phyloP scores from a whole-genome alignment of 2,329 filamentous ascomycete genomes.

The Trichoderma sp. region DNA sequence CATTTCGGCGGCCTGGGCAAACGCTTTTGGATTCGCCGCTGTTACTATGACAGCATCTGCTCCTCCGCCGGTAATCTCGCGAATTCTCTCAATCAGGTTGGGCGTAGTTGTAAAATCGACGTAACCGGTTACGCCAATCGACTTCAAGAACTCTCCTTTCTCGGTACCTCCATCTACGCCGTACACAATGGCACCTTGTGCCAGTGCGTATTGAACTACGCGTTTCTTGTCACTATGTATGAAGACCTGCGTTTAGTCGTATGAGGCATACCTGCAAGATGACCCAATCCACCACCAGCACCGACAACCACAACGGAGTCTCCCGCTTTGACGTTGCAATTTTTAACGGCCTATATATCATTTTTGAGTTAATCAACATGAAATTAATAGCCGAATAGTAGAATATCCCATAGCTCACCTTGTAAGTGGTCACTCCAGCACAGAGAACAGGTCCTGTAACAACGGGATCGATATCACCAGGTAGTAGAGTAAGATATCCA shows the following conservation, averaged over 20 bases:
- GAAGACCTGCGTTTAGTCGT: not conserved
- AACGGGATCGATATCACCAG: constrained; percentile 21
- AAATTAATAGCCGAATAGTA: not conserved
- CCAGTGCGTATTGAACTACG: constrained; percentile 21
- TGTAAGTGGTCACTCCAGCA: constrained; percentile 23
- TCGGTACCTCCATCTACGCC: constrained; percentile 17
- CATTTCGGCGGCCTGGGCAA: constrained; percentile 22
- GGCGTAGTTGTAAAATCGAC: constrained; percentile 21
- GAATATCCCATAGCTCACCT: not conserved
- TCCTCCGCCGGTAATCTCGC: constrained; percentile 19
- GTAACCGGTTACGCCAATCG: constrained; percentile 13
- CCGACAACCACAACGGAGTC: constrained; percentile 21
- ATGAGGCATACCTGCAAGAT: constrained; percentile 19
- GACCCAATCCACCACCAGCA: constrained; percentile 21
- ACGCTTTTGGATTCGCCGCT: constrained; percentile 20
- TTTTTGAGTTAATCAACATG: not conserved
- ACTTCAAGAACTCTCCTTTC: constrained; percentile 21
- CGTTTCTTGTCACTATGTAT: not conserved
- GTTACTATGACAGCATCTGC: constrained; percentile 22
- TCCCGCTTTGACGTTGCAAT: constrained; percentile 21
- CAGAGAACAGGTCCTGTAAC: constrained; percentile 19
- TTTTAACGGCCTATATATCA: constrained; percentile 20
- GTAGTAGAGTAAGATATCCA: constrained; percentile 16
- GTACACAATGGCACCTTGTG: constrained; percentile 20
- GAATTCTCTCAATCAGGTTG: not conserved